Base-by-base conservation (phyloP, 257 asterid genomes). In the Solanum corneliomulleri region DNA sequence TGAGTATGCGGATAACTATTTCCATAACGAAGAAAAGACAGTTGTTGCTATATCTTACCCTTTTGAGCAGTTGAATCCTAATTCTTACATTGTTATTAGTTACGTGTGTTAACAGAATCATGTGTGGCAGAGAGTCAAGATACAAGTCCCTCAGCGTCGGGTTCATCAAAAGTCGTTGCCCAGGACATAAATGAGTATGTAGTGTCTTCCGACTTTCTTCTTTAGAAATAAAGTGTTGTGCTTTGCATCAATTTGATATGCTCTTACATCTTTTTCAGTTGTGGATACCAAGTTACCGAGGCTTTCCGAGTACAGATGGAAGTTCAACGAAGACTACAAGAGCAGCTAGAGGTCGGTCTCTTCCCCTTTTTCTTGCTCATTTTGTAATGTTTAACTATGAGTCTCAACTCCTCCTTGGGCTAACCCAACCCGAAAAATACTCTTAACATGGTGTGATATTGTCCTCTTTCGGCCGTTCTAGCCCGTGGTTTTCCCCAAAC, bases 291-390 rank as follows among this genome's bases (percentile, higher is more conserved):
- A 92, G 97, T 96, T 58, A 95, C 98, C 2, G 99, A 96, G 90
- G 99, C 99, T 85, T 88, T 95, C 92, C 97, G 98, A 21, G 94
- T 91, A 42, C 99, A 96, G 91, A 96, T 96, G 98, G 99, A 96
- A 90, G 97, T 96, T 85, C 98, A 96, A 60, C 88, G 93, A 86
- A 91, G 93, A 88, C 92, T 96, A 91, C 98, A 96, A 2, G 98
- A 96, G 86, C 98, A 96, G 87, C 92, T 96, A 4, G 99, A 95
- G 99, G 99, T 95, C 86, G 2, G 87, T 82, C 27, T n/a, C 82
- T 86, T 56, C 84, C 69, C 58, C 5, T 86, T 39, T 62, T n/a
- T 71, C 33, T 85, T 31, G 62, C 35, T 60, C 69, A 47, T 25
- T 5, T 80, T 29, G 2, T 49, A 9, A 23, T 47, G 69, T 18